Base-by-base conservation (phyloP, 1,284 basidiomycete species). In the Pholiota adiposa region DNA sequence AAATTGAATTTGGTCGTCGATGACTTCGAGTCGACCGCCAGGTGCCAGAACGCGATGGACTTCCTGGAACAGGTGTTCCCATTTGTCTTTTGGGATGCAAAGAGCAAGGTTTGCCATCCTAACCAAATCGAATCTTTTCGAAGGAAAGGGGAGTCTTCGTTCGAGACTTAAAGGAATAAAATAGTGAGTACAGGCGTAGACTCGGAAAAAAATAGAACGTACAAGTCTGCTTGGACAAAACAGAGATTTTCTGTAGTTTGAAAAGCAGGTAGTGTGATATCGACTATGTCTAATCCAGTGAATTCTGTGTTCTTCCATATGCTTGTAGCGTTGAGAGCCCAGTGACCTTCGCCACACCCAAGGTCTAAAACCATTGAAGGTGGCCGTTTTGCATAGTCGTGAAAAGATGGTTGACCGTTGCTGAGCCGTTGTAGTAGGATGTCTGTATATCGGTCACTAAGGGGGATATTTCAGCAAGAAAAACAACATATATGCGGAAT, bases 1-100 rank as follows among this genome's bases (percentile, higher is more conserved):
- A 66, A 89, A 90, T 65, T 83, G 73, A 29, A 89, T 71, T 64
- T 87, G 77, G 69, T 92, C 90, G 72, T 90, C 88, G 58, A 92
- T 85, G 50, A 92, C 67, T 70, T 92, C 90, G 2, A 92, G 74
- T 14, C 82, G 79, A 4, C 90, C 88, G 19, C 80, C 81, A 7
- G 77, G 76, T n/a, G 74, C 76, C 18, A 92, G 77, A 9, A 93
- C 79, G 14, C 90, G 85, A 16, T 78, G 72, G 4, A 80, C 81
- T 77, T 93, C 85, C 0, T 67, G 63, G 14, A 92, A 63, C 6
- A 93, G 73, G 44, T 75, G 74, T 31, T 79, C 72, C 89, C 89
- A 92, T 54, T 77, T 73, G 14, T 81, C 73, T 40, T 78, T 70
- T 0, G 88, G 88, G 51, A 93, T 78, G 63, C 81, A 82, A 11